phyloP scores from a whole-genome alignment of 1,284 basidiomycete species.

The Malassezia sp. region DNA sequence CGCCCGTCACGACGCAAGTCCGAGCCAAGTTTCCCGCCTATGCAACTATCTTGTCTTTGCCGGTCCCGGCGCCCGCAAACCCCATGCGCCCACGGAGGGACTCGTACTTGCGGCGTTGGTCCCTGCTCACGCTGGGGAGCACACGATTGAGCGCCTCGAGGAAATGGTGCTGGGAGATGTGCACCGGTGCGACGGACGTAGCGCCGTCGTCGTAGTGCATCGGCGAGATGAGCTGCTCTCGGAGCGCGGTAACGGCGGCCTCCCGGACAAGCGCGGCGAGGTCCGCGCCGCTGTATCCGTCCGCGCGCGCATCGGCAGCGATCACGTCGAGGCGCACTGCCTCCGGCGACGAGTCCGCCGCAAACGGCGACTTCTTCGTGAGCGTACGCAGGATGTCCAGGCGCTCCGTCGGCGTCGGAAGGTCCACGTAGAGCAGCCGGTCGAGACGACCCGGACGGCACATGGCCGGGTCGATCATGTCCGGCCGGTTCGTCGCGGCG shows the following conservation, averaged over 20 bases:
- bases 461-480: constrained; percentile 99
- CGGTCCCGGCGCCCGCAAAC: neutral
- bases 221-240: constrained; percentile 48
- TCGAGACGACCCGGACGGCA: constrained; percentile 88
- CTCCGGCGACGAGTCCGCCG: constrained; percentile 49
- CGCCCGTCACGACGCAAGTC: no score
- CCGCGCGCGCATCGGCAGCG: constrained; percentile 25
- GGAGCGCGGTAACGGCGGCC: constrained; percentile 73
- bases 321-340: constrained; percentile 26
- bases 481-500: constrained; percentile 92
- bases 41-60: neutral
- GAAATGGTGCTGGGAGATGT: constrained; percentile 13
- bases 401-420: constrained; percentile 66
- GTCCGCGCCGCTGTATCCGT: constrained; percentile 43
- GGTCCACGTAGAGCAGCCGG: constrained; percentile 89
- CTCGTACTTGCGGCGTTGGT: constrained; percentile 16
- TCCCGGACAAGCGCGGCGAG: constrained; percentile 49
- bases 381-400: constrained; percentile 58
- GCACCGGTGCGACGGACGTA: neutral
- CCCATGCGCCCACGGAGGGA: constrained; percentile 8
- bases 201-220: constrained; percentile 10
- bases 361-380: constrained; percentile 66
- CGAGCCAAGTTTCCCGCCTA: neutral
- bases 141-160: constrained; percentile 13
- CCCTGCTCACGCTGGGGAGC: constrained; percentile 12